A percentile compares a stretch with the other conserved stretches of the same genome.
Evolutionary conservation across 2,329 filamentous ascomycete genomes (phyloP).

Genomic region (Clarireedia paspali): DNA sequence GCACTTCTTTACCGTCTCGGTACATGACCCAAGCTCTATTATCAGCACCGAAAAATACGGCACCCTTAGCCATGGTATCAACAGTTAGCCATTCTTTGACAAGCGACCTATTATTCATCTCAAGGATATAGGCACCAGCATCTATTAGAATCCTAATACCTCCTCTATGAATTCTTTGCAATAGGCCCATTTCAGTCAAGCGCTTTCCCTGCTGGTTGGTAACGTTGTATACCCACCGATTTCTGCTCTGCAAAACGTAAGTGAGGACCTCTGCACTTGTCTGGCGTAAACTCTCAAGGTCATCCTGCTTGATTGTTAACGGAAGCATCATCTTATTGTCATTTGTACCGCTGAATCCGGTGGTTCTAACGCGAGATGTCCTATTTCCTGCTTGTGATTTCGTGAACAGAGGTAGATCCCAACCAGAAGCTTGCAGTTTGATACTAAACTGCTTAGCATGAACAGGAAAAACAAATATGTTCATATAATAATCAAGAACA

Average conservation of each 20-base stretch:
- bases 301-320: conserved; percentile 51
- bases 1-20: conserved; percentile 12
- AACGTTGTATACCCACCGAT: conserved; percentile 29
- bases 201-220: conserved; percentile 36
- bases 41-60: conserved; percentile 16
- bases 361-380: conserved; percentile 36
- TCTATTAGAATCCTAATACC: conserved; percentile 52
- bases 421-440: conserved; percentile 59
- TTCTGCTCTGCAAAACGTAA: conserved; percentile 47
- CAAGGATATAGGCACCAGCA: conserved; percentile 55
- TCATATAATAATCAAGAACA: conserved; percentile 53
- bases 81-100: conserved; percentile 20
- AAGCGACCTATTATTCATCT: conserved; percentile 41
- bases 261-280: conserved; percentile 58
- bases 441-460: conserved; percentile 57
- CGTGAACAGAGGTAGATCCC: conserved; percentile 51
- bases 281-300: conserved; percentile 46
- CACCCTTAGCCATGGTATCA: conserved; percentile 5
- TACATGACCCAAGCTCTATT: conserved; percentile 16
- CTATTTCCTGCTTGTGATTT: conserved; percentile 24
- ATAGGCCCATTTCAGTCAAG: conserved; percentile 38
- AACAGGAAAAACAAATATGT: conserved; percentile 55
- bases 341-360: conserved; percentile 67
- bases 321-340: conserved; percentile 55
- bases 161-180: conserved; percentile 21